A percentile compares a stretch with the other conserved stretches of the same genome.
These are phyloP conservation scores for Physcia stellaris DNA, from an alignment of 495 filamentous ascomycete species.

Conservation along the genomic window DNA sequence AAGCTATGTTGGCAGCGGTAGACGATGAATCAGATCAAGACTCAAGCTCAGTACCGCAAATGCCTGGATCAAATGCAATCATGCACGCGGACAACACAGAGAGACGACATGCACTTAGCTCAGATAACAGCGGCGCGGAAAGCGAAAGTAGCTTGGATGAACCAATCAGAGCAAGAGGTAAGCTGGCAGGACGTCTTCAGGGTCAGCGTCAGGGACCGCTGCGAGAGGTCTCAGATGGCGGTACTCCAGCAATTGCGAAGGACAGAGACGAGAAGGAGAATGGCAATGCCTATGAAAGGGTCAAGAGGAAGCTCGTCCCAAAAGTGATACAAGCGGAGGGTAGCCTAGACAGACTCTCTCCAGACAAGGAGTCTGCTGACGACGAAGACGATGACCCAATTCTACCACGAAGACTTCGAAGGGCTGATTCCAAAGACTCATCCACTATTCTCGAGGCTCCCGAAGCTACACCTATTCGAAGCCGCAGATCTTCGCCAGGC, in stretches of 20 bases:
- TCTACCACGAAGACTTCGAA: no score
- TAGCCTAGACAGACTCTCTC: not conserved
- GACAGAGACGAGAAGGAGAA: slow-evolving; percentile 7
- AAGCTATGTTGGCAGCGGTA: slow-evolving; percentile 50
- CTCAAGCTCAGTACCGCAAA: not conserved
- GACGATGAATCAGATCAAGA: slow-evolving; percentile 45
- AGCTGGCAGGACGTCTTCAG: slow-evolving; percentile 58
- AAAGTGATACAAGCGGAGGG: not conserved
- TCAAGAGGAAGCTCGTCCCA: slow-evolving; percentile 12
- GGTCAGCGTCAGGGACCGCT: no score
- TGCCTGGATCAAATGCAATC: not conserved
- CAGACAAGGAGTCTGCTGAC: not conserved
- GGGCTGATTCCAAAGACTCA: not conserved
- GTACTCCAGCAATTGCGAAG: slow-evolving; percentile 6
- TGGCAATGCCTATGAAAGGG: slow-evolving; percentile 14
- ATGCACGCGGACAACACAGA: slow-evolving; percentile 1
- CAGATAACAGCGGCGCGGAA: slow-evolving; percentile 20
- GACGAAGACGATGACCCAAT: slow-evolving; percentile 10
- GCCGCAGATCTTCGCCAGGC: slow-evolving; percentile 20
- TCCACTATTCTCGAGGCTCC: not conserved
- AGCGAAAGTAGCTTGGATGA: slow-evolving; percentile 30
- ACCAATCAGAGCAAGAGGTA: slow-evolving; percentile 49
- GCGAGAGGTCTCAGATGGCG: slow-evolving; percentile 15
- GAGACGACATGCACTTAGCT: no score
- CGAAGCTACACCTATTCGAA: not conserved